phyloP scores from a whole-genome alignment of 2,329 filamentous ascomycete genomes.

The Periglandula ipomoeae region DNA sequence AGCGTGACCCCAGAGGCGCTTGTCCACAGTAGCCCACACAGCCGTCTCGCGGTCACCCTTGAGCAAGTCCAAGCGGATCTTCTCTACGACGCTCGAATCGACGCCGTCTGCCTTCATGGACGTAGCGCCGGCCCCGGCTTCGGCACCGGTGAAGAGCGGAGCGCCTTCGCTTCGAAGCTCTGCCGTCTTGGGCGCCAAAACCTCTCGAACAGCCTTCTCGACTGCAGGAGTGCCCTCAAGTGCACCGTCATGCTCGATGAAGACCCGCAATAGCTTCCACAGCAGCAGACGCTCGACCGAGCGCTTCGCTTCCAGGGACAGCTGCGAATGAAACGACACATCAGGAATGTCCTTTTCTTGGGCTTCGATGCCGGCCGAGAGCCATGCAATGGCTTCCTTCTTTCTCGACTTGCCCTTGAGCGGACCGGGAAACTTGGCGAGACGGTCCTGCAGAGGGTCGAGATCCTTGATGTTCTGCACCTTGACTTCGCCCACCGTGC shows the following conservation, averaged over 20 bases:
- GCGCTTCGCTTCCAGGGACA: slow-evolving; percentile 57
- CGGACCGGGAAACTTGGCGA: slow-evolving; percentile 82
- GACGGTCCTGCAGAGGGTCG: slow-evolving; percentile 59
- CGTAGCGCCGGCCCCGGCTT: slow-evolving; percentile 18
- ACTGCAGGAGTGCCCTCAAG: slow-evolving; percentile 65
- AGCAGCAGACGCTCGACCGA: slow-evolving; percentile 71
- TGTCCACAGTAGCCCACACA: slow-evolving; percentile 88
- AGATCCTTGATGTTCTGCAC: slow-evolving; percentile 67
- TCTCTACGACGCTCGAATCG: slow-evolving; percentile 60
- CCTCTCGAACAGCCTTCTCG: slow-evolving; percentile 63
- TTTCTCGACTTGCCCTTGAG: slow-evolving; percentile 87
- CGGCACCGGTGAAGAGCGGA: slow-evolving; percentile 17
- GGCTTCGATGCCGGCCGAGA: slow-evolving; percentile 63
- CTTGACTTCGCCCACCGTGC: slow-evolving; percentile 73
- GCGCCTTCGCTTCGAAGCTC: slow-evolving; percentile 4
- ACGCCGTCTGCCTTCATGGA: slow-evolving; percentile 53
- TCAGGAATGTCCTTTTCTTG: slow-evolving; percentile 54
- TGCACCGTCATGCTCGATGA: slow-evolving; percentile 79
- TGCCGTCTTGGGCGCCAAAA: slow-evolving; percentile 55
- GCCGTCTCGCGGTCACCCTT: slow-evolving; percentile 82
- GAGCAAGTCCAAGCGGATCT: slow-evolving; percentile 64
- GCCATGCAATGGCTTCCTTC: slow-evolving; percentile 81
- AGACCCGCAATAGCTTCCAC: slow-evolving; percentile 75
- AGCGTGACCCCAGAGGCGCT: slow-evolving; percentile 91
- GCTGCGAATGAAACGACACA: slow-evolving; percentile 37